These are phyloP conservation scores for Platanus orientalis DNA, from an alignment of 164 flowering plant genomes.

Conservation along the genomic window DNA sequence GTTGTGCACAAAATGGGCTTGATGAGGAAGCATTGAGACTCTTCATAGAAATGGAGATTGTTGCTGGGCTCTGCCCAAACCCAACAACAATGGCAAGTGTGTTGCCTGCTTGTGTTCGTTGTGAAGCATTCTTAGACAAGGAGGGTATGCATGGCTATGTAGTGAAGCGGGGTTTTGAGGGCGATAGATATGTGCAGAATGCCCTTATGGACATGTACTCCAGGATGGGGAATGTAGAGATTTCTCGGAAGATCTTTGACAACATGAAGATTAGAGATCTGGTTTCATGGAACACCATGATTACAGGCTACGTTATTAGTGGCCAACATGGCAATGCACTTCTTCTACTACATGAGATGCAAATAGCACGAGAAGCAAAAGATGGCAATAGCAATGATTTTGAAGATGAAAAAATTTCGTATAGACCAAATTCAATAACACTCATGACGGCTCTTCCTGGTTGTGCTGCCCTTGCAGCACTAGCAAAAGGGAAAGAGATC, in stretches of 20 bases:
- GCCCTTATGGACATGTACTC: conserved; percentile 83
- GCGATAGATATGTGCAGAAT: conserved; percentile 61
- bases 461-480: conserved; percentile 66
- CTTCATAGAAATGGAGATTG: conserved; percentile 52
- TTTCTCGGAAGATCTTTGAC: conserved; percentile 47
- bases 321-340: conserved; percentile 54
- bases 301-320: conserved; percentile 58
- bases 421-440: conserved; percentile 68
- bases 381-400: conserved; percentile 5
- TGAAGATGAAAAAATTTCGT: conserved; percentile 8
- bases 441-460: conserved; percentile 81
- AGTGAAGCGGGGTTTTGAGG: conserved; percentile 52
- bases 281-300: conserved; percentile 84
- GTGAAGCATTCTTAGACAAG: conserved; percentile 42
- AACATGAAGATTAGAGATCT: conserved; percentile 51
- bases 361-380: conserved; percentile 12
- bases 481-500: conserved; percentile 74
- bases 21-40: conserved; percentile 53
- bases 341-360: conserved; percentile 52
- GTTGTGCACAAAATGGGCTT: conserved; percentile 54
- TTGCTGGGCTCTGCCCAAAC: conserved; percentile 44
- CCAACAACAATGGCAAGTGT: conserved; percentile 72
- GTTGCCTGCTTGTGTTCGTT: conserved; percentile 62
- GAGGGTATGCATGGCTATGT: conserved; percentile 67
- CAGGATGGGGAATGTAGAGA: conserved; percentile 51